These are phyloP conservation scores for Quercus bicolor DNA, from an alignment of 306 rosid species.

Conservation along the genomic window DNA sequence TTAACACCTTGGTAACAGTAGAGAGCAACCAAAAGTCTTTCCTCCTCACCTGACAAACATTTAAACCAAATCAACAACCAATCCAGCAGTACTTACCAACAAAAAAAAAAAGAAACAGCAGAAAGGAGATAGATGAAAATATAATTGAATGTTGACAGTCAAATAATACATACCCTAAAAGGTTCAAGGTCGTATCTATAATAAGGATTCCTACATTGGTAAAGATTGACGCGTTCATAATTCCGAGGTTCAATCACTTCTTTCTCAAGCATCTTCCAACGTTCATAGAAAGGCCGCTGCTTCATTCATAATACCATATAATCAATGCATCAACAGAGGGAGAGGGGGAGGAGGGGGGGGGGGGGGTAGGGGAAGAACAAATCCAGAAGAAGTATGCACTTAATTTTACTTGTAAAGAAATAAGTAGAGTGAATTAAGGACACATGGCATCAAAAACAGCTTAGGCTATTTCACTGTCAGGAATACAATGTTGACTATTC, in stretches of 20 bases:
- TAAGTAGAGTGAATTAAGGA: not conserved
- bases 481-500: not conserved
- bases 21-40: slow-evolving; percentile 97
- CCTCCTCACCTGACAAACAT: slow-evolving; percentile 81
- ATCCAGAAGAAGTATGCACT: not conserved
- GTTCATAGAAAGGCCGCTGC: slow-evolving; percentile 94
- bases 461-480: not conserved
- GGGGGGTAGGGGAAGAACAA: not conserved
- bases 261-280: slow-evolving; percentile 98
- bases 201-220: slow-evolving; percentile 55
- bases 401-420: not conserved
- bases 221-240: slow-evolving; percentile 59
- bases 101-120: not conserved
- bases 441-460: not conserved
- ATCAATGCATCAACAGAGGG: not conserved
- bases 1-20: slow-evolving; percentile 73
- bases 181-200: slow-evolving; percentile 95
- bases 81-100: not conserved
- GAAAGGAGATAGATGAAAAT: not conserved
- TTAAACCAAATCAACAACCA: slow-evolving; percentile 23
- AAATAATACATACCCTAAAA: slow-evolving; percentile 65
- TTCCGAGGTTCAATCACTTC: slow-evolving; percentile 97
- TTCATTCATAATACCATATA: slow-evolving; percentile 21
- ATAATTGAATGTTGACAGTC: not conserved
- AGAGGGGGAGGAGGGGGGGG: too few species aligned